phyloP scores from a whole-genome alignment of 169 alveolate genomes.

The Cardiosporidium cionae region DNA sequence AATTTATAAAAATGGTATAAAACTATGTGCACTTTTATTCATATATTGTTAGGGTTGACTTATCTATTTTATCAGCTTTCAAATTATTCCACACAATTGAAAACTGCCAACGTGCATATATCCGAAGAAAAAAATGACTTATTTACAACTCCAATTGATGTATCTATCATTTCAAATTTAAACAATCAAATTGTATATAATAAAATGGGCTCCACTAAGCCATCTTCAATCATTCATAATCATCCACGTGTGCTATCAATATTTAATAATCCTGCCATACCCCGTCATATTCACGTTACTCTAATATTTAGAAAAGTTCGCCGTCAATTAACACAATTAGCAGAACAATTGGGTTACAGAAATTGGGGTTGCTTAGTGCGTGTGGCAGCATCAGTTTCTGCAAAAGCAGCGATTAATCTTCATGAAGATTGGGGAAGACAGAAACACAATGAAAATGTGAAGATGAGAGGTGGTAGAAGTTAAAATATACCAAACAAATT shows the following conservation, averaged over 20 bases:
- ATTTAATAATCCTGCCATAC: too few relatives aligned
- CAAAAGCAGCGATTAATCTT: neutral
- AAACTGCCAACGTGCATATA: neutral
- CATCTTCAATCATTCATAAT: neutral
- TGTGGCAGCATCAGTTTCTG: neutral
- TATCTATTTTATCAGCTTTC: too few relatives aligned
- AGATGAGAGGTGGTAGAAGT: too few relatives aligned
- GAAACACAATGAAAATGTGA: too few relatives aligned
- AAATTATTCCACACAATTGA: neutral
- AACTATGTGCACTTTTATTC: too few relatives aligned
- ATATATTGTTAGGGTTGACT: too few relatives aligned
- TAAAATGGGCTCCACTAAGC: neutral
- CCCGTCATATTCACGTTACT: neutral
- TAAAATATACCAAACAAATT: too few relatives aligned
- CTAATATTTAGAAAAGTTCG: neutral
- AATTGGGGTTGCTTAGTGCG: neutral
- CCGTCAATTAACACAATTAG: neutral
- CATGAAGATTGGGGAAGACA: too few relatives aligned
- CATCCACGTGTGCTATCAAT: too few relatives aligned
- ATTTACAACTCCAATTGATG: neutral
- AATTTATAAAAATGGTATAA: too few relatives aligned
- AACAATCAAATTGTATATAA: neutral
- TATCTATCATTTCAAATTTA: neutral
- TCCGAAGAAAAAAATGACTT: neutral
- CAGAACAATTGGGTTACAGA: neutral